Base-by-base conservation (phyloP, 208 protist species). In the Leishmania mexicana region DNA sequence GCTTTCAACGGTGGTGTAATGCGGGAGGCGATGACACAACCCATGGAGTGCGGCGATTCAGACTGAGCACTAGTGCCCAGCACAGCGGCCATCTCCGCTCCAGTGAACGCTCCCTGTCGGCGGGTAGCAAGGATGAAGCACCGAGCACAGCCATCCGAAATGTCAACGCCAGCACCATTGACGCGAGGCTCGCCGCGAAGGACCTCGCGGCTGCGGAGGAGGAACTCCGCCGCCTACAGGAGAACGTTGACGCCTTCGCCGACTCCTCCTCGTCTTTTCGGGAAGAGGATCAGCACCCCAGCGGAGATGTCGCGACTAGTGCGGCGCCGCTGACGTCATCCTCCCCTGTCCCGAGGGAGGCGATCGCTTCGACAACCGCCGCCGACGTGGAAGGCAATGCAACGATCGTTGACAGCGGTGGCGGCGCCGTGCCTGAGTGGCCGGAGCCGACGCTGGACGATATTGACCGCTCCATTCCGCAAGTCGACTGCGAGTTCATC, bases 401-500 rank as follows among this genome's bases (percentile, higher is more conserved):
- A 24, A 28, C 38, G 6, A 57, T 19, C 47, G 35, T 10, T 42
- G 70, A 67, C 45, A 76, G 76, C 28, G 75, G 71, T 40, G 67
- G 1, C 35, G 78, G 76, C 7, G 65, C 35, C 6, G 74, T 42
- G 17, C 64, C 71, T 3, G 84, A 89, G 51, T 94, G 90, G 87
- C 80, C 85, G 42, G 90, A 96, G 86, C 93, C 93, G 49, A 90
- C 93, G 35, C 77, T 96, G 42, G 81, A 79, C 6, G 93, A 96
- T 79, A 85, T 96, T 35, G 90, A 96, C 78, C 89, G 90, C 53
- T 94, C 90, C 31, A 94, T 96, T 64, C 93, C 93, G 17, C 93
- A 96, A 78, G 93, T 96, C 4, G 93, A 94, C 81, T 94, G 93
- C 75, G 85, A 88, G 62, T 96, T 96, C 71, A 90, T 96, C 68